Base-by-base conservation (phyloP, 2,329 filamentous ascomycete genomes). In the Samsoniella hepiali region DNA sequence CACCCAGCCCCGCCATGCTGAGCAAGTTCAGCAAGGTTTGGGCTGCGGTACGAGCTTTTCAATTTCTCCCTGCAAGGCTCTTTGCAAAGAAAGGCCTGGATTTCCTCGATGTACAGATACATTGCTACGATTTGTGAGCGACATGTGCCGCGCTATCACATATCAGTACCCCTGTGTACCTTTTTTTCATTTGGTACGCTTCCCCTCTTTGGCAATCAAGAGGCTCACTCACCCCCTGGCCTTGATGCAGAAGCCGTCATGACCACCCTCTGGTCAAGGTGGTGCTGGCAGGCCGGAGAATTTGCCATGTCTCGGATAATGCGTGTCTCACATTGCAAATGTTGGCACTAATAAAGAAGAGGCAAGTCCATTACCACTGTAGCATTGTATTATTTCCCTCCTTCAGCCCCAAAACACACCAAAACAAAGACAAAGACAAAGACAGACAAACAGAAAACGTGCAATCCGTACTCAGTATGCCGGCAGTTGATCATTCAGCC, bases 231-330 rank as follows among this genome's bases (percentile, higher is more conserved):
- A 6, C 44, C 5, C 44, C 15, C 44, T n/a, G 44, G n/a, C 44
- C 15, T 11, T 45, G 22, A 27, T 45, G 44, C 9, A 45, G 15
- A 45, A 45, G 36, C 36, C 36, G 10, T 11, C 36, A 38, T 38
- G 36, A 38, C 36, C 36, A 38, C 36, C 11, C 9, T 10, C 11
- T 38, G 36, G 36, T 38, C 31, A 10, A 31, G 10, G 42, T 56
- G 10, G 42, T 56, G 54, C 54, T 15, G 27, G 54, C 27, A 40
- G 40, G 22, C 11, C 53, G 22, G 22, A 42, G 10, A 55, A 45
- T 5, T 17, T 22, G 54, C 27, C 9, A n/a, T 58, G 56, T 58
- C 56, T 58, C 56, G 56, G 56, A 49, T 58, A 49, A 5, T 38
- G 42, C 17, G 11, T 49, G 56, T 58, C 56, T 58, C 56, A 49